phyloP scores from a whole-genome alignment of 306 rosid genomes.

The Argentina anserina region DNA sequence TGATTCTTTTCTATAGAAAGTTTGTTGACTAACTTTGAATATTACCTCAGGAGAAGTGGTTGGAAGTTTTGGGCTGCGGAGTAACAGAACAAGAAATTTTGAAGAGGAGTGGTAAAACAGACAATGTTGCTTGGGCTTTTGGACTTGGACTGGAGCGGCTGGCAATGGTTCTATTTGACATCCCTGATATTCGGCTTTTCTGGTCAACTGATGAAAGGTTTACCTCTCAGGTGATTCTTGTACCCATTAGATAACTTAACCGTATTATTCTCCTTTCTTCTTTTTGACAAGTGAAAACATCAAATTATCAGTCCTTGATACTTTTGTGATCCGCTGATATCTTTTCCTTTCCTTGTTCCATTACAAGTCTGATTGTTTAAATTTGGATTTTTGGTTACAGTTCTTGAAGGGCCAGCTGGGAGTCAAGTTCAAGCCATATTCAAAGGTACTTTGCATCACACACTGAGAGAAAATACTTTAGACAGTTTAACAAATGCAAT shows the following conservation, averaged over 20 bases:
- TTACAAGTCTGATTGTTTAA: slow-evolving; percentile 8
- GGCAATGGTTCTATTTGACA: slow-evolving; percentile 97
- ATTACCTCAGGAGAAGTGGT: slow-evolving; percentile 70
- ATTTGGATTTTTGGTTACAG: slow-evolving; percentile 44
- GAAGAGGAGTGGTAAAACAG: slow-evolving; percentile 60
- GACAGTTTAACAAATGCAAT: neutral
- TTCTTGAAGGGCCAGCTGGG: slow-evolving; percentile 76
- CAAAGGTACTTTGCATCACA: slow-evolving; percentile 62
- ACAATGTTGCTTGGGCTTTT: slow-evolving; percentile 97
- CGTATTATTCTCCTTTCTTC: neutral
- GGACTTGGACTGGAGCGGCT: slow-evolving; percentile 96
- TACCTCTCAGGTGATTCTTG: slow-evolving; percentile 77
- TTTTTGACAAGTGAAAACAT: slow-evolving; percentile 7
- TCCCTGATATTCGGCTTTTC: slow-evolving; percentile 93
- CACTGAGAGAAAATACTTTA: neutral
- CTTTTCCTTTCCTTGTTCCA: neutral
- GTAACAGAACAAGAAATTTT: slow-evolving; percentile 96
- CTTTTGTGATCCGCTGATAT: slow-evolving; percentile 15
- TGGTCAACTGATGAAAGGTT: slow-evolving; percentile 93
- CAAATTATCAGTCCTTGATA: slow-evolving; percentile 15
- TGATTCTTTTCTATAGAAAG: neutral
- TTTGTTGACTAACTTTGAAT: neutral
- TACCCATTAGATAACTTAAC: slow-evolving; percentile 14
- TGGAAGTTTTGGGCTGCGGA: slow-evolving; percentile 97
- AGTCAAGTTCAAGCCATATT: slow-evolving; percentile 78